Evolutionary conservation across 495 filamentous ascomycete species (phyloP), one percentile per base, ranked within the genome.

Genomic region (Trichocladium antarcticum): DNA sequence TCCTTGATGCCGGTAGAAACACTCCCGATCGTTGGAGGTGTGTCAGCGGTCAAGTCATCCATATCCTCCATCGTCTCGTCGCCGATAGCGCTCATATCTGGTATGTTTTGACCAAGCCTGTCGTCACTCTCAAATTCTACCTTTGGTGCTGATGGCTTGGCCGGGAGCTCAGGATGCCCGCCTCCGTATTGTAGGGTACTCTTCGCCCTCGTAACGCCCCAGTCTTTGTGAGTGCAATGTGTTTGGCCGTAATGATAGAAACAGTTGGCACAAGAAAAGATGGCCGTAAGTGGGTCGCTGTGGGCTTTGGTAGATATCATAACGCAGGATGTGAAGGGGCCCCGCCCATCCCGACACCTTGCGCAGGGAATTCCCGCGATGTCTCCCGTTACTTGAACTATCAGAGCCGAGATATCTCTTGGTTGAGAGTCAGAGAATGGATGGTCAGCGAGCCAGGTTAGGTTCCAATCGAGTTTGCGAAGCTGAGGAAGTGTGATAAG

Each of bases 261-360:
- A 40, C 65, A 68, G 24, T 64, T 67, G 8, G 60, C 65, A 19
- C 65, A 68, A 9, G 47, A 17, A 3, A 56, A 12, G 6, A 67
- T 35, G 3, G 40, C 45, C 0, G 22, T 39, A 0, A 61, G 37
- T 0, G 55, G 28, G 4, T 14, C 37, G 0, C 22, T 22, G 0
- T 48, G 50, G 0, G 56, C 61, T 12, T 48, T 41, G 0, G 27
- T 15, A 1, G 61, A 57, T 9, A 68, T 49, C 48, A 66, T 55
- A 19, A 59, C 31, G 43, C 65, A 68, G 0, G 62, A 62, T 9
- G 42, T 27, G 36, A 63, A 68, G 0, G 58, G 61, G 0, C 65
- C 65, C 15, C 47, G 59, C 5, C 61, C 61, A 1, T 53, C 17
- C 14, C 19, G 16, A 39, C 65, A 66, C 15, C 22, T 56, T 6